These are phyloP conservation scores for Epichloe glyceriae DNA, from an alignment of 2,329 filamentous ascomycete species.

Conservation along the genomic window DNA sequence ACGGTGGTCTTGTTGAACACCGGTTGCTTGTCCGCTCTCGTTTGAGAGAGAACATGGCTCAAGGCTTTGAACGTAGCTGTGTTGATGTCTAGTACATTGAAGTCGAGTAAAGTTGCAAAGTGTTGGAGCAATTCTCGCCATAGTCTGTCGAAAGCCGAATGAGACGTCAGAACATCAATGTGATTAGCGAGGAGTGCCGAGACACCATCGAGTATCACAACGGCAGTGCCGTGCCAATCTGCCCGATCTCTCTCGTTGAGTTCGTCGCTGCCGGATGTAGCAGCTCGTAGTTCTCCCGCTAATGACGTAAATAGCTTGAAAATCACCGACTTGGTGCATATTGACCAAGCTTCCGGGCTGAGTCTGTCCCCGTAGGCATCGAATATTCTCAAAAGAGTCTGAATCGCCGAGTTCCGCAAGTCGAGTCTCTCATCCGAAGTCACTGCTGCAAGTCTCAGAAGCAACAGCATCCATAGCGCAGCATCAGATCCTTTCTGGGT, in stretches of 20 bases:
- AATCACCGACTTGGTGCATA: constrained; percentile 69
- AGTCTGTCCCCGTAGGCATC: constrained; percentile 80
- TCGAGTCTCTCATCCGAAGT: constrained; percentile 62
- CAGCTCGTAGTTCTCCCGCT: constrained; percentile 37
- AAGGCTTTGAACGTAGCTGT: constrained; percentile 59
- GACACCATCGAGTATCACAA: constrained; percentile 60
- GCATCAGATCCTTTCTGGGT: constrained; percentile 50
- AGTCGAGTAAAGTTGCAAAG: constrained; percentile 50
- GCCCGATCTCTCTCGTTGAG: constrained; percentile 29
- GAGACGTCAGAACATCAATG: constrained; percentile 55
- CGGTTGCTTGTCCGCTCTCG: constrained; percentile 27
- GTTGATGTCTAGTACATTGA: constrained; percentile 55
- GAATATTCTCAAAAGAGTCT: constrained; percentile 82
- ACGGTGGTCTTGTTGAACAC: constrained; percentile 39
- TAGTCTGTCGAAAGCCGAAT: constrained; percentile 54
- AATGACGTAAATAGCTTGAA: constrained; percentile 65
- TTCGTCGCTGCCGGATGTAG: constrained; percentile 23
- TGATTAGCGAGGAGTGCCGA: constrained; percentile 64
- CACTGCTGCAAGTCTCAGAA: constrained; percentile 58
- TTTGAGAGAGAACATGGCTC: constrained; percentile 46
- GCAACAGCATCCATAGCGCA: constrained; percentile 65
- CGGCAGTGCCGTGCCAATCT: constrained; percentile 64
- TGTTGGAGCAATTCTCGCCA: constrained; percentile 65
- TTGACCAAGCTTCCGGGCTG: constrained; percentile 64
- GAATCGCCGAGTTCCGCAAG: constrained; percentile 74